Evolutionary conservation across 495 filamentous ascomycete genomes (phyloP).

Genomic region (Penicillium robsamsonii): DNA sequence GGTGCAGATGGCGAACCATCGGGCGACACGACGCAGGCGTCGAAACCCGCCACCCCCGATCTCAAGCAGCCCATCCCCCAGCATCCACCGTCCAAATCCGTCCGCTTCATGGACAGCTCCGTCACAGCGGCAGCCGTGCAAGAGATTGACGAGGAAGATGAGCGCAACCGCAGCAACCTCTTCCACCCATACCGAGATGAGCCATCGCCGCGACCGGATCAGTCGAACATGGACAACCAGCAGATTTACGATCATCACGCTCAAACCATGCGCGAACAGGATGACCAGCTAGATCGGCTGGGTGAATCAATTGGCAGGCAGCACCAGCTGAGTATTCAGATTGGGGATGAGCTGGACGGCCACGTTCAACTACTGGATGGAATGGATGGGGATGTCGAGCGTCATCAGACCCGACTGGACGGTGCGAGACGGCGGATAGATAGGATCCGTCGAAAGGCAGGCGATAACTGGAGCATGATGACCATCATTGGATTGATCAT

Average conservation of each 20-base stretch:
- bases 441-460: conserved; percentile 66
- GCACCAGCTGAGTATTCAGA: conserved; percentile 89
- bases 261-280: conserved; percentile 77
- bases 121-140: conserved; percentile 44
- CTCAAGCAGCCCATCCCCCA: conserved; percentile 50
- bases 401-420: conserved; percentile 73
- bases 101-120: conserved; percentile 79
- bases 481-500: conserved; percentile 75
- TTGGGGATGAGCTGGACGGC: conserved; percentile 91
- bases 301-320: conserved; percentile 87
- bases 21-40: conserved; percentile 58
- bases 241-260: conserved; percentile 86
- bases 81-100: conserved; percentile 64
- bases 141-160: conserved; percentile 44
- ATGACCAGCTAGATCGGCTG: conserved; percentile 85
- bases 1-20: conserved; percentile 57
- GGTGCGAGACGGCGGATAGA: conserved; percentile 69
- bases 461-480: conserved; percentile 77
- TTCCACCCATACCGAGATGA: conserved; percentile 65
- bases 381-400: conserved; percentile 75
- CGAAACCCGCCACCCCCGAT: conserved; percentile 57
- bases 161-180: conserved; percentile 56
- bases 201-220: conserved; percentile 61
- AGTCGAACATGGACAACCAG: conserved; percentile 68
- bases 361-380: conserved; percentile 88